Evolutionary conservation across 768 basidiomycete species (phyloP), one percentile per base, ranked within the genome.

Genomic region (Lepiota venenata): DNA sequence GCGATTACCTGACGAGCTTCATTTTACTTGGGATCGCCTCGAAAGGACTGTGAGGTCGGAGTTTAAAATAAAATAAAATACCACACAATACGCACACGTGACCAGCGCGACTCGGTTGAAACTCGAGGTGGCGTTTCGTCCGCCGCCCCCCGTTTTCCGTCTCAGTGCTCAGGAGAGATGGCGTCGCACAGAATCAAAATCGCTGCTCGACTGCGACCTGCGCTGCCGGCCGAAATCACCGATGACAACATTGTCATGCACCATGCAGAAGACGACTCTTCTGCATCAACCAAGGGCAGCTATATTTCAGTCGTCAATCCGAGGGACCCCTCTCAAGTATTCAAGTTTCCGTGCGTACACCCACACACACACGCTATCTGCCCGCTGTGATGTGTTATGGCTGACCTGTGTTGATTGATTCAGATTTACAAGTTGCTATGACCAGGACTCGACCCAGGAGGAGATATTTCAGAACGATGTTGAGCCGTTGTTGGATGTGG

Each of bases 391-490:
- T 55, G 22, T 18, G 7, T 22, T 14, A 29, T 3, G 25, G 39
- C 36, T 58, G 18, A 25, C n/a, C n/a, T n/a, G n/a, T n/a, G n/a
- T 37, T 15, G 29, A 22, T 20, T 15, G 42, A 18, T 4, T 0
- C 57, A 91, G 88, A 29, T 83, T 92, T 61, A 77, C 88, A 36
- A 87, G 83, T 47, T 90, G 88, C 65, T 90, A 91, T 65, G 89
- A 83, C 64, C 79, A 83, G 52, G 62, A 66, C 32, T 83, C 88
- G 20, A 81, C 76, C 0, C 92, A 94, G 62, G 82, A 86, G 50
- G 83, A 89, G 58, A 88, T 94, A 53, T 93, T 91, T 60, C 71
- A 75, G 47, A 79, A 78, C 47, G 89, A 93, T 56, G 88, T 94
- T 16, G 76, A 76, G 54, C 91, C 91, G 3, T 71, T 93, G 59